Conservation (phyloP, 75 land plant species). For the Cupressus sempervirens region DNA sequence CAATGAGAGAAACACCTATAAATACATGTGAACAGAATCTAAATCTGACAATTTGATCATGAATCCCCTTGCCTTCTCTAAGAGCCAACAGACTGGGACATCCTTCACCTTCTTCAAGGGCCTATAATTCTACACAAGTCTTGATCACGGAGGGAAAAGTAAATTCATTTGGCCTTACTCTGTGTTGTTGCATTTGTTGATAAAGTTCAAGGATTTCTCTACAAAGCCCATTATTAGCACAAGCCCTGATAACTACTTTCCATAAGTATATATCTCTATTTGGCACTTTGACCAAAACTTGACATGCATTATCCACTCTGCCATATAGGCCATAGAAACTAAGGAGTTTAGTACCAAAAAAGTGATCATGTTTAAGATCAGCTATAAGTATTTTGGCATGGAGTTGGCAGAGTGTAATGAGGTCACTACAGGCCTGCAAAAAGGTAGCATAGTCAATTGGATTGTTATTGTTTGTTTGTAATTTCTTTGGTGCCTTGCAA, state of each 20-base stretch:
- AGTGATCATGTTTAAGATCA: conserved; percentile 9
- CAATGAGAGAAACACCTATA: no score
- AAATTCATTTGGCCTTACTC: no score
- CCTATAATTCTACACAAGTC: conserved; percentile 11
- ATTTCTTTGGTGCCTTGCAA: neutral
- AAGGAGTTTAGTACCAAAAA: conserved; percentile 40
- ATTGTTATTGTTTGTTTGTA: neutral
- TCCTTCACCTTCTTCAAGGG: conserved; percentile 9
- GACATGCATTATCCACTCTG: conserved; percentile 31
- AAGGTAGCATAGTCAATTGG: neutral
- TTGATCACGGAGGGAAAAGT: no score
- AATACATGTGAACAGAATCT: conserved; percentile 15
- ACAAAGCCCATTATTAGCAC: no score
- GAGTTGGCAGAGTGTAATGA: neutral
- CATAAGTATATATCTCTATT: conserved; percentile 32
- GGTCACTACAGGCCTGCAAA: neutral
- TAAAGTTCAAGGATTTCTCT: no score
- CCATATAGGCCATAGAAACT: conserved; percentile 49
- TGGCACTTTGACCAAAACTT: conserved; percentile 25
- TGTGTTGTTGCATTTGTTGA: no score
- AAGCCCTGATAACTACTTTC: no score
- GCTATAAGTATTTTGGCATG: neutral
- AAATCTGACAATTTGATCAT: conserved; percentile 17
- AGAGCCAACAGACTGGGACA: conserved; percentile 22
- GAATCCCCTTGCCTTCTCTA: conserved; percentile 19